These are phyloP conservation scores for Podosphaera fusca DNA, from an alignment of 2,329 filamentous ascomycete genomes.

Conservation along the genomic window DNA sequence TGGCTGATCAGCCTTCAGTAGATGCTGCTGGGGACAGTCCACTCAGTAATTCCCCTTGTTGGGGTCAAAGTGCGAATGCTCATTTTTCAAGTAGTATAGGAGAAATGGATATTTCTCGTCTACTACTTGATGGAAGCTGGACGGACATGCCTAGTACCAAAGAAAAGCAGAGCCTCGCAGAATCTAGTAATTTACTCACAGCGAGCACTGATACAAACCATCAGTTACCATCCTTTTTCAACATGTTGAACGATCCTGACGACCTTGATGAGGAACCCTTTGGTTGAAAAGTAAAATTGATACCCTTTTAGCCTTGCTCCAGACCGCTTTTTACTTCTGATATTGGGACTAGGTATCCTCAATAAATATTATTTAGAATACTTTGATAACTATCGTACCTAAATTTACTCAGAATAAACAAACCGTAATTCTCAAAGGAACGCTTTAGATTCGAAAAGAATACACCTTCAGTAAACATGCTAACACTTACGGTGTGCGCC, in stretches of 20 bases:
- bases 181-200: slow-evolving; percentile 12
- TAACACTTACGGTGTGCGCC: too few relatives aligned
- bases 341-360: background rate
- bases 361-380: too few relatives aligned
- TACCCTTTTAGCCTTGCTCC: too few relatives aligned
- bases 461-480: too few relatives aligned
- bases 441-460: too few relatives aligned
- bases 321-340: background rate
- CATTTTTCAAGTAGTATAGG: slow-evolving; percentile 22
- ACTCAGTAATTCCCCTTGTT: slow-evolving; percentile 21
- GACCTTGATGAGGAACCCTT: slow-evolving; percentile 5
- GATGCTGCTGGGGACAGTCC: slow-evolving; percentile 17
- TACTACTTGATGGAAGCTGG: slow-evolving; percentile 18
- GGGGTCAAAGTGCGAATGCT: slow-evolving; percentile 20
- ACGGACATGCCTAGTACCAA: slow-evolving; percentile 5
- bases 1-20: slow-evolving; percentile 7
- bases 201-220: slow-evolving; percentile 7
- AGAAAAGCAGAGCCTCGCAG: slow-evolving; percentile 11
- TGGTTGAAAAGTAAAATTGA: background rate
- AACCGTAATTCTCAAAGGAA: too few relatives aligned
- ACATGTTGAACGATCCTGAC: slow-evolving; percentile 9
- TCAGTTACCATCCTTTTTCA: slow-evolving; percentile 8
- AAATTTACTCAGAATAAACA: too few relatives aligned
- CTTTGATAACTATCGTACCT: too few relatives aligned
- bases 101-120: slow-evolving; percentile 38